Evolutionary conservation across 2,329 filamentous ascomycete species (phyloP), one percentile per base, ranked within the genome.

Genomic region (Neoarthrinium moseri): DNA sequence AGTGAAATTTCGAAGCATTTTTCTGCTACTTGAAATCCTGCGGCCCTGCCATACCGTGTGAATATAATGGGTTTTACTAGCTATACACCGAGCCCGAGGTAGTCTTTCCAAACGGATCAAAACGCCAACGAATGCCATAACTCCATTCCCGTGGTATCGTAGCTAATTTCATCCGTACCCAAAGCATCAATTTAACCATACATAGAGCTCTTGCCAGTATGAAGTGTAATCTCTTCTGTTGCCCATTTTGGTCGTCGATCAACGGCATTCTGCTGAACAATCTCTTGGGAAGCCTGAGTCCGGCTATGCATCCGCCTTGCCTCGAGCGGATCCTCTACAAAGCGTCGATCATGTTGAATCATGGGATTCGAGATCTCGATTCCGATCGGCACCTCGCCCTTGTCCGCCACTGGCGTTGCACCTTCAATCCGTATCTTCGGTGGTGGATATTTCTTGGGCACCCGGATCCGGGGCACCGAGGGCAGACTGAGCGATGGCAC

Each of bases 391-490:
- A 43, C 24, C 29, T 59, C 57, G 13, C 45, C 56, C 5, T 54
- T 48, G 10, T 52, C 51, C 2, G 52, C 61, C 1, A 58, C 26
- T 0, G 64, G 63, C 2, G 61, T 63, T 1, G 65, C 58, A 10
- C 39, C 54, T 11, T 62, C 35, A 2, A 68, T 47, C 4, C 51
- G 55, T 13, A 73, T 62, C 12, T 54, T 51, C 0, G 70, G 71
- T 1, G 72, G 69, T 1, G 56, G 48, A 53, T 73, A 69, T 51
- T 69, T 68, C 53, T 68, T 74, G 0, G 73, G 68, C 10, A 70
- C 55, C 0, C 63, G 57, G 0, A 73, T 56, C 20, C 67, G 68
- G 2, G 61, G 61, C 1, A 73, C 50, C 0, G 70, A 69, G 0
- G 72, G 68, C 2, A 71, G 56, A 1, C 54, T 40, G 6, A 75